Evolutionary conservation across 495 filamentous ascomycete species (phyloP).

Genomic region (Talaromyces stipitatus): DNA sequence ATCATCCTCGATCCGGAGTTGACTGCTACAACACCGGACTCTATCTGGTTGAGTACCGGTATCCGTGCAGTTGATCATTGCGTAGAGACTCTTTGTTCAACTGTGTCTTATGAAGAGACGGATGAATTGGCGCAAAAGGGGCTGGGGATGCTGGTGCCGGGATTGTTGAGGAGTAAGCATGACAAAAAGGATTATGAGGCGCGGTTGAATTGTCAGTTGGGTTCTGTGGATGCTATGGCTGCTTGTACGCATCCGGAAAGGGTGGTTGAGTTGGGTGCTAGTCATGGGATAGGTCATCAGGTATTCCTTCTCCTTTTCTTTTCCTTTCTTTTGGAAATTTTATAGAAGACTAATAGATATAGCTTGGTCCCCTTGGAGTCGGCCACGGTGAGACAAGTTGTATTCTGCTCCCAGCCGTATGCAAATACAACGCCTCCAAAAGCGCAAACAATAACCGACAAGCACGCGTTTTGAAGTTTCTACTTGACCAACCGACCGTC

Average conservation of each 20-base stretch:
- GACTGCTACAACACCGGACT: slow-evolving; percentile 44
- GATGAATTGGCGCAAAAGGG: slow-evolving; percentile 36
- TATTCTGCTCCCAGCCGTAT: slow-evolving; percentile 53
- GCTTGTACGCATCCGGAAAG: slow-evolving; percentile 30
- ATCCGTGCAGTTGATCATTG: slow-evolving; percentile 60
- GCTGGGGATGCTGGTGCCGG: slow-evolving; percentile 41
- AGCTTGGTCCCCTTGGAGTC: slow-evolving; percentile 55
- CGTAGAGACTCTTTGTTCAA: slow-evolving; percentile 48
- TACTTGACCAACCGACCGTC: slow-evolving; percentile 41
- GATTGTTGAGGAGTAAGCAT: slow-evolving; percentile 41
- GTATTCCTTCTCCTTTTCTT: slow-evolving; percentile 12
- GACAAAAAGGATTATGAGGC: slow-evolving; percentile 37
- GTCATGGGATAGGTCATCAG: slow-evolving; percentile 63
- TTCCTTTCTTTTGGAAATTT: not conserved
- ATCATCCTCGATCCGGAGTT: slow-evolving; percentile 54
- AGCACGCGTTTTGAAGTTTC: slow-evolving; percentile 33
- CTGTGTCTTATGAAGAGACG: slow-evolving; percentile 14
- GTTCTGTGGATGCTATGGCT: slow-evolving; percentile 49
- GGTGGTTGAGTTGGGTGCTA: slow-evolving; percentile 44
- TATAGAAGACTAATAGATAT: not conserved
- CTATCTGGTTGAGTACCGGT: slow-evolving; percentile 55
- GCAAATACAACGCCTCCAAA: slow-evolving; percentile 48
- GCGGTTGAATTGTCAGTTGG: slow-evolving; percentile 44
- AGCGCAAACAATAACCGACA: slow-evolving; percentile 42
- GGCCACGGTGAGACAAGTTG: slow-evolving; percentile 62